These are phyloP conservation scores for Schwanniomyces pseudopolymorphus DNA, from an alignment of 805 yeast genomes.

Conservation along the genomic window DNA sequence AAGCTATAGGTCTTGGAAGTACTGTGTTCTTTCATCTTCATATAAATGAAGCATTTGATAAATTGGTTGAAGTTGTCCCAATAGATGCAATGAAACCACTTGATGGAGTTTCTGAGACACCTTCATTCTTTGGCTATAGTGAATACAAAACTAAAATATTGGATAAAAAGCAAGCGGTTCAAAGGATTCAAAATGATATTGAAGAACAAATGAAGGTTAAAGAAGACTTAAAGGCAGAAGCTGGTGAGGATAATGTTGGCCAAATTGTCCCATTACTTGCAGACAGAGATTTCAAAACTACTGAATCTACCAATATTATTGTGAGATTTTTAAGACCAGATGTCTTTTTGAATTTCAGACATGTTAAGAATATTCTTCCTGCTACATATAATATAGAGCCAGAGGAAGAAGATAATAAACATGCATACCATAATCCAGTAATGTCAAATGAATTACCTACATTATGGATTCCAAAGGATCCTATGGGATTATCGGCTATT, in stretches of 20 bases:
- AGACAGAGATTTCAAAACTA: conserved; percentile 55
- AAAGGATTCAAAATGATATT: conserved; percentile 9
- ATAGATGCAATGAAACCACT: conserved; percentile 73
- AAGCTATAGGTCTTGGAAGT: conserved; percentile 59
- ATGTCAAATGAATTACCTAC: conserved; percentile 65
- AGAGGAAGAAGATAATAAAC: conserved; percentile 46
- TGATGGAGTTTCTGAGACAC: conserved; percentile 67
- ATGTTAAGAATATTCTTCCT: conserved; percentile 34
- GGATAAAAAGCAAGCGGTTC: conserved; percentile 12
- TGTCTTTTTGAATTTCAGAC: conserved; percentile 48
- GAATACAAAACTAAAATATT: conserved; percentile 35
- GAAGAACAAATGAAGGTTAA: conserved; percentile 6
- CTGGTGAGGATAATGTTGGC: conserved; percentile 4
- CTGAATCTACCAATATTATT: conserved; percentile 40
- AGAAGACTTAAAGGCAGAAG: conserved; percentile 7
- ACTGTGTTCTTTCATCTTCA: conserved; percentile 71
- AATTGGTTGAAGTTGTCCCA: conserved; percentile 59
- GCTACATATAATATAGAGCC: conserved; percentile 34
- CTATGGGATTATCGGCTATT: conserved; percentile 70
- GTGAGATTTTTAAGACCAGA: conserved; percentile 59
- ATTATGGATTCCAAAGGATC: conserved; percentile 93
- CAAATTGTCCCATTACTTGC: conserved; percentile 58
- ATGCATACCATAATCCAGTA: conserved; percentile 79
- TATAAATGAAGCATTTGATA: conserved; percentile 64
- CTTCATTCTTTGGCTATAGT: conserved; percentile 45